These are phyloP conservation scores for Castanea mollissima DNA, from an alignment of 306 rosid genomes.

Conservation along the genomic window DNA sequence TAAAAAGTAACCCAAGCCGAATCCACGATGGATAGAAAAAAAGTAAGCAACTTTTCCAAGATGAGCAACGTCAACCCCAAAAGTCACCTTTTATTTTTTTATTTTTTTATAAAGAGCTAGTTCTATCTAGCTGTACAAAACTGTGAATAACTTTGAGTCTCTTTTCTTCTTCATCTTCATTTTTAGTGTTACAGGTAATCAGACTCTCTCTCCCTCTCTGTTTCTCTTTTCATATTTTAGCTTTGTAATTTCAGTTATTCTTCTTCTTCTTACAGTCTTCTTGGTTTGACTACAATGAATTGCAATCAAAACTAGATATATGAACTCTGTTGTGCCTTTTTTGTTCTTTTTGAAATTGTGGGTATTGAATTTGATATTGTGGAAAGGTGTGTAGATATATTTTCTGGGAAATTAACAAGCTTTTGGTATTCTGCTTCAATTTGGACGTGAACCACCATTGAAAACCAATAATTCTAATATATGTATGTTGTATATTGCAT, in stretches of 20 bases:
- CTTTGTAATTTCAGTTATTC: background rate
- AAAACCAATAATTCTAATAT: background rate
- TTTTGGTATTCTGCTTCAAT: background rate
- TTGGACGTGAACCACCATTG: background rate
- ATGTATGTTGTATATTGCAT: background rate
- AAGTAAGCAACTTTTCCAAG: no score
- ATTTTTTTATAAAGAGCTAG: no score
- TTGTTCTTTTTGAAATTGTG: background rate
- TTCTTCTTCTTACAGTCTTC: background rate
- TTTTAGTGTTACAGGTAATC: constrained; percentile 21
- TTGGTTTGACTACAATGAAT: background rate
- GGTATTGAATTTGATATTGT: background rate
- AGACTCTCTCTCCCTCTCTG: constrained; percentile 15
- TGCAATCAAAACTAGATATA: background rate
- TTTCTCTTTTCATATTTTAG: background rate
- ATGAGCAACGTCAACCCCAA: background rate
- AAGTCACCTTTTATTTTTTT: background rate
- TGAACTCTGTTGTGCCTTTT: background rate
- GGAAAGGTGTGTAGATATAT: background rate
- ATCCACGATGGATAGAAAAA: no score
- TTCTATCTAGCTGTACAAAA: background rate
- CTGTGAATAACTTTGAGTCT: constrained; percentile 12
- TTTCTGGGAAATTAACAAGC: background rate
- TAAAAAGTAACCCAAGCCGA: no score
- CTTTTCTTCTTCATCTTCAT: background rate